Percentiles rank a stretch among this genome's conserved stretches.
Evolutionary conservation across 2,329 filamentous ascomycete species (phyloP).

Genomic region (Lasiodiplodia sp.): DNA sequence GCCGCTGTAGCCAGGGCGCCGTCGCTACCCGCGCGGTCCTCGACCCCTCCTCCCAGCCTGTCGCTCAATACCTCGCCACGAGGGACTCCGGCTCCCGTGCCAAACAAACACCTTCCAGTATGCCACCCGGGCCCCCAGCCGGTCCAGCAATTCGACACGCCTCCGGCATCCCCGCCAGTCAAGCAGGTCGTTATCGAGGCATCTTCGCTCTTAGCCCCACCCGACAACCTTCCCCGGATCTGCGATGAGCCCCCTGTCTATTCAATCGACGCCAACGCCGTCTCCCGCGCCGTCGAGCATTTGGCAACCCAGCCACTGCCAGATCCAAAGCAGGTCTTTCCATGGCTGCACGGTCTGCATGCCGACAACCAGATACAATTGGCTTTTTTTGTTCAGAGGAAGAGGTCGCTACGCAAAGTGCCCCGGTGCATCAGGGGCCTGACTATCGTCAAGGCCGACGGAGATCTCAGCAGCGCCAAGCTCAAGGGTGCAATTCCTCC

Average conservation of each 20-base stretch:
- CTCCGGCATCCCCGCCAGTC: constrained; percentile 66
- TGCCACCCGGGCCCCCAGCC: constrained; percentile 79
- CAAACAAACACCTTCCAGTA: constrained; percentile 89
- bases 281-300: constrained; percentile 78
- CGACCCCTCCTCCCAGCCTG: constrained; percentile 61
- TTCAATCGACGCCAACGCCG: constrained; percentile 71
- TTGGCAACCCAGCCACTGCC: constrained; percentile 81
- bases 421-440: constrained; percentile 81
- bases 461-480: constrained; percentile 74
- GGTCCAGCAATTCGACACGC: constrained; percentile 53
- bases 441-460: constrained; percentile 87
- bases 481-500: constrained; percentile 88
- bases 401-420: constrained; percentile 72
- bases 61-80: constrained; percentile 65
- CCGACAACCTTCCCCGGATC: constrained; percentile 51
- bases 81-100: constrained; percentile 68
- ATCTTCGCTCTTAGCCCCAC: constrained; percentile 77
- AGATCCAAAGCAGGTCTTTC: constrained; percentile 85
- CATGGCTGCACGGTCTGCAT: constrained; percentile 94
- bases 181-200: constrained; percentile 64
- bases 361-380: constrained; percentile 88
- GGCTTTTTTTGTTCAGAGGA: constrained; percentile 84
- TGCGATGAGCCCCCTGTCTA: constrained; percentile 72
- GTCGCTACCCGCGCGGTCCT: constrained; percentile 45
- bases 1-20: constrained; percentile 51